Conservation (phyloP, 2,329 filamentous ascomycete species). For the Nemania bipapillata region DNA sequence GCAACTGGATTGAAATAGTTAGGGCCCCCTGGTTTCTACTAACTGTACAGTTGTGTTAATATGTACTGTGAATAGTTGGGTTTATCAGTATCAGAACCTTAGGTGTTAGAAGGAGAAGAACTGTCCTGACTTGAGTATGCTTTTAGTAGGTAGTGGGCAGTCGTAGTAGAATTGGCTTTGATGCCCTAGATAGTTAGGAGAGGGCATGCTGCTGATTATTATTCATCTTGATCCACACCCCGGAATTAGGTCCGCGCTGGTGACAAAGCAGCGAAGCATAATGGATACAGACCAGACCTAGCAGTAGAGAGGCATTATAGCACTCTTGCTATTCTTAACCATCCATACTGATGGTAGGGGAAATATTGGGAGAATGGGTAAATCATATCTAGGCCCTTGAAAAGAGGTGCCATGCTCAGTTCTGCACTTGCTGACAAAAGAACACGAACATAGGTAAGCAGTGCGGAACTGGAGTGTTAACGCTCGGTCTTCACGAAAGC, state of each 20-base stretch:
- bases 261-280: constrained; percentile 9
- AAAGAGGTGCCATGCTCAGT: background rate
- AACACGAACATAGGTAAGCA: constrained; percentile 1
- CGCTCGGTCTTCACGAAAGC: background rate
- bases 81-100: background rate
- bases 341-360: background rate
- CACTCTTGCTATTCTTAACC: background rate
- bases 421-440: background rate
- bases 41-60: too few species aligned
- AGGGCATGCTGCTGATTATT: background rate
- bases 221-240: constrained; percentile 7
- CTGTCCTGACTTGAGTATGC: background rate
- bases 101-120: background rate
- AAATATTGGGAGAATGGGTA: background rate
- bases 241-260: constrained; percentile 17
- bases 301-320: background rate
- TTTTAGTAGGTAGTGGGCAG: background rate
- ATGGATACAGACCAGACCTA: background rate
- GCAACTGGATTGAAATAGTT: background rate
- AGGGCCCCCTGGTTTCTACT: background rate
- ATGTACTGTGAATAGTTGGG: background rate
- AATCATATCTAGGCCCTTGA: background rate
- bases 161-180: background rate
- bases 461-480: constrained; percentile 2
- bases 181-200: too few species aligned